Conservation (phyloP, 805 yeast species). For the Kluyveromyces aestuarii region DNA sequence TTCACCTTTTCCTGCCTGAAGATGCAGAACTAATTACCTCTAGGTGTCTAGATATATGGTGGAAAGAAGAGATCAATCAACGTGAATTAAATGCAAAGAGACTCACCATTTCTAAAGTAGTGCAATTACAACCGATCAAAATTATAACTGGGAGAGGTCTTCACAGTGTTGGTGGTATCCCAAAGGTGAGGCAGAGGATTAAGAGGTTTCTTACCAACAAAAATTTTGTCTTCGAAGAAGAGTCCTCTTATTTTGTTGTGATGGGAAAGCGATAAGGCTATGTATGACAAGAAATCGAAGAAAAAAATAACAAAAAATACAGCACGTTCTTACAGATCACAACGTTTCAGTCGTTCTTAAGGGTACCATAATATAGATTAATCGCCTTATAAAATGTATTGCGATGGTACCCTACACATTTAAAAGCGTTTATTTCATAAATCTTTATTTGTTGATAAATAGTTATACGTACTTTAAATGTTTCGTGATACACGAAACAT, state of each 20-base stretch:
- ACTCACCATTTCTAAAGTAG: slow-evolving; percentile 29
- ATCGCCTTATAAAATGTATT: too few relatives aligned
- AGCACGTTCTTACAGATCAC: too few relatives aligned
- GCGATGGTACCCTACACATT: too few relatives aligned
- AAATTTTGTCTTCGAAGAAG: slow-evolving; percentile 40
- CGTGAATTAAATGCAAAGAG: slow-evolving; percentile 35
- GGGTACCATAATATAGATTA: too few relatives aligned
- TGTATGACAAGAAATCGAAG: neutral
- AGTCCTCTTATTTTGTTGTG: slow-evolving; percentile 34
- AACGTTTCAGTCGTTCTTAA: too few relatives aligned
- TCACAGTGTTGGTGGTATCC: slow-evolving; percentile 51
- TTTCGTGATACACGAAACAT: neutral
- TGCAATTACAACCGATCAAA: slow-evolving; percentile 34
- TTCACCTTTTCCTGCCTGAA: slow-evolving; percentile 44
- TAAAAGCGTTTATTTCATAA: too few relatives aligned
- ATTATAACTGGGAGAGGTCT: slow-evolving; percentile 64
- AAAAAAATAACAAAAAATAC: too few relatives aligned
- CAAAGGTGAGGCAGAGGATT: slow-evolving; percentile 40
- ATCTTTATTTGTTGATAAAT: too few relatives aligned
- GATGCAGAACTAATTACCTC: slow-evolving; percentile 36
- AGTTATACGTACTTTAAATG: too few relatives aligned
- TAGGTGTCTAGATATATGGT: slow-evolving; percentile 44
- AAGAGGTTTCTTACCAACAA: slow-evolving; percentile 30
- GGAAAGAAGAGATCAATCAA: slow-evolving; percentile 43
- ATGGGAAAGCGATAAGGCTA: slow-evolving; percentile 29